phyloP scores from a whole-genome alignment of 352 stramenopile genomes.

The Globisporangium carolinianum region DNA sequence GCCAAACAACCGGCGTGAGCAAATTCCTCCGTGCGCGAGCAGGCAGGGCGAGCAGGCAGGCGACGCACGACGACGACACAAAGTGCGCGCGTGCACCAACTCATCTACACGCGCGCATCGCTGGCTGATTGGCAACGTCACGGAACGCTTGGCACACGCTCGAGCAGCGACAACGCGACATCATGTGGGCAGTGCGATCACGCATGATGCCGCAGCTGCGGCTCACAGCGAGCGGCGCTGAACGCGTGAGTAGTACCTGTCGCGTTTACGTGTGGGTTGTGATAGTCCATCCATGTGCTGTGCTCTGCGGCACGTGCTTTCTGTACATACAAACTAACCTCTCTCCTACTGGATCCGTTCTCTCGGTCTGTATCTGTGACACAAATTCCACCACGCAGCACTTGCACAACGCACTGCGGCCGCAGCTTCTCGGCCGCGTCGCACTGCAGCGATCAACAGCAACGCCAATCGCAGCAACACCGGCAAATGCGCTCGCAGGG shows the following conservation, averaged over 20 bases:
- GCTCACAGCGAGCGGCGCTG: background rate
- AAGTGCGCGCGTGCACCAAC: background rate
- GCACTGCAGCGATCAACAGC: background rate
- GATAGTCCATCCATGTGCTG: background rate
- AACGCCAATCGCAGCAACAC: background rate
- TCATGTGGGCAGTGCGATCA: slow-evolving; percentile 6
- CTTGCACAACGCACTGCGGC: slow-evolving; percentile 7
- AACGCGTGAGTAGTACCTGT: background rate
- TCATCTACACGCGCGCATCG: no score
- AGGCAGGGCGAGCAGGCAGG: background rate
- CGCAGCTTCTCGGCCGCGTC: slow-evolving; percentile 5
- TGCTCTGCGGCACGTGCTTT: no score
- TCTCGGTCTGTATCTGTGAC: background rate
- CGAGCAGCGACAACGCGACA: background rate
- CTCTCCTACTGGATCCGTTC: background rate
- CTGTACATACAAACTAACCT: no score
- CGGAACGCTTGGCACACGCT: background rate
- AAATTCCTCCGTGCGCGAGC: background rate
- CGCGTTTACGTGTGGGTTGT: no score
- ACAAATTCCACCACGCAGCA: slow-evolving; percentile 1
- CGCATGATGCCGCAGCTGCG: slow-evolving; percentile 6
- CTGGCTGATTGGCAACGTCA: background rate
- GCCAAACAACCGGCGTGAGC: background rate
- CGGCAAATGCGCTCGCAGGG: background rate
- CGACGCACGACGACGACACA: background rate